These are phyloP conservation scores for Persicaria maculosa DNA, from an alignment of 148 eudicot genomes.

Conservation along the genomic window DNA sequence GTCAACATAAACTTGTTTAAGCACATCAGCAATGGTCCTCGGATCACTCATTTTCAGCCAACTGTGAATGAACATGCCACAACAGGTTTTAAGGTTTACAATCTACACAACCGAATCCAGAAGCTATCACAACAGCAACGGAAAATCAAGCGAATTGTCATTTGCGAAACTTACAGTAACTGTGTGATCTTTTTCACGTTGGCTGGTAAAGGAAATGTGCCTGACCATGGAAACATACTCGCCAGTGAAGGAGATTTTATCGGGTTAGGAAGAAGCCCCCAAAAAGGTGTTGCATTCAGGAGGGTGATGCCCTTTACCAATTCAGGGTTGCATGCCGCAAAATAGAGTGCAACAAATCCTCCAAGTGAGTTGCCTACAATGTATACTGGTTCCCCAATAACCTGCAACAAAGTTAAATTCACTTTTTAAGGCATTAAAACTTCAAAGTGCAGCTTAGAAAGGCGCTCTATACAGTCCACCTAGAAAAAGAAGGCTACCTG, in stretches of 20 bases:
- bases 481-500: conserved; percentile 38
- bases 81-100: not conserved
- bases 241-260: conserved; percentile 64
- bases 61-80: conserved; percentile 27
- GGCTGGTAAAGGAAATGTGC: conserved; percentile 89
- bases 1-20: conserved; percentile 91
- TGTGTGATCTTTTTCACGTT: conserved; percentile 54
- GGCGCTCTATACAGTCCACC: no score
- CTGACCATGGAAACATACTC: conserved; percentile 72
- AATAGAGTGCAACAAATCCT: conserved; percentile 82
- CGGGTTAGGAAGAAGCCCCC: conserved; percentile 96
- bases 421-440: not conserved
- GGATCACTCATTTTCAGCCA: conserved; percentile 97
- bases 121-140: no score
- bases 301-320: conserved; percentile 87
- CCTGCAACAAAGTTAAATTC: conserved; percentile 1
- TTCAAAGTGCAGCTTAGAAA: not conserved
- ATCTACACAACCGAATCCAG: not conserved
- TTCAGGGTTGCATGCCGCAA: conserved; percentile 69
- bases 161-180: conserved; percentile 39
- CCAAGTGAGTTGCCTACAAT: conserved; percentile 94
- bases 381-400: conserved; percentile 73
- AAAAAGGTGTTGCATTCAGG: conserved; percentile 93
- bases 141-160: not conserved
- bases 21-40: conserved; percentile 61